Evolutionary conservation across 805 yeast genomes (phyloP).

Genomic region (Lachancea dasiensis): DNA sequence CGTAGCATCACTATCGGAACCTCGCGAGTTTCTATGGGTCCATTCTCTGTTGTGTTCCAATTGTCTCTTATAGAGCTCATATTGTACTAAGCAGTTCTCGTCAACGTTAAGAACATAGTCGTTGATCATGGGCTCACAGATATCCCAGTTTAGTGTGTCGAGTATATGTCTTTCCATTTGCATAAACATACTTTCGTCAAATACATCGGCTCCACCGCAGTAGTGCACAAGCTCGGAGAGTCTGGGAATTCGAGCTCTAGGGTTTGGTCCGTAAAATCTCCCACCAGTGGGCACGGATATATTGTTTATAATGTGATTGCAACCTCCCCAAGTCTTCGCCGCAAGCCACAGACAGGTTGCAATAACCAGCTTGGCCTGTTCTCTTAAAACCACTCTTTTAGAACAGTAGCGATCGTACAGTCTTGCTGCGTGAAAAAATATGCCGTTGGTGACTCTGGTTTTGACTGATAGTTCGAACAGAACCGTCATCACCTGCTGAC

Average conservation of each 20-base stretch:
- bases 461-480: constrained; percentile 63
- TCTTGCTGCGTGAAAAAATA: constrained; percentile 61
- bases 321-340: constrained; percentile 75
- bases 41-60: constrained; percentile 24
- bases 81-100: constrained; percentile 39
- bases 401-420: constrained; percentile 90
- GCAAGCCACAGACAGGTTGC: constrained; percentile 93
- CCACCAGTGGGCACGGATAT: constrained; percentile 49
- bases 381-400: constrained; percentile 73
- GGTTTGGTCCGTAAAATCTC: constrained; percentile 61
- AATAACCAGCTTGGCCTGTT: constrained; percentile 85
- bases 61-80: constrained; percentile 32
- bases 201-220: constrained; percentile 58
- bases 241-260: constrained; percentile 69
- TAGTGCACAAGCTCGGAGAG: constrained; percentile 63
- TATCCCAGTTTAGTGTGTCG: constrained; percentile 64
- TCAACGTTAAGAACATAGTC: constrained; percentile 42
- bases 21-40: constrained; percentile 18
- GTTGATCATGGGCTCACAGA: constrained; percentile 55
- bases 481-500: constrained; percentile 75
- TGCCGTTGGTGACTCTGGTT: constrained; percentile 59
- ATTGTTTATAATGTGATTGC: constrained; percentile 57
- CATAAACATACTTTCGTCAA: constrained; percentile 52
- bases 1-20: constrained; percentile 26
- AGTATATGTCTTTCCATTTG: constrained; percentile 78